Evolutionary conservation across 805 yeast species (phyloP), one percentile per base, ranked within the genome.

Genomic region (Candida methanosorbosa): DNA sequence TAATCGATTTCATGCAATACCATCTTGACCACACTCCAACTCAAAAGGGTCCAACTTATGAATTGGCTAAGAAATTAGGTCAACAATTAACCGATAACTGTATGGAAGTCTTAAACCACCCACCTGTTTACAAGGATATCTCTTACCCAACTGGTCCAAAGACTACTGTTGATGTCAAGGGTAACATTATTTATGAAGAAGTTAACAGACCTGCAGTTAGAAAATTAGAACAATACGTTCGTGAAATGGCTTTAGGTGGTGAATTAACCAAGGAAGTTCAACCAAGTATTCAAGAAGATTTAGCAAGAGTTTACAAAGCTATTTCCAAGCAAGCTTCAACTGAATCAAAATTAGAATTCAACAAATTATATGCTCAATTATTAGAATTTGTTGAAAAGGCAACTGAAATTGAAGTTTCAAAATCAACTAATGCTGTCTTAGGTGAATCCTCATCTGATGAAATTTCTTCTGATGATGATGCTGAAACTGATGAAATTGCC

Each of bases 1-100:
- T 92, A 54, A 83, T 92, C 51, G 90, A 88, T 54, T 87, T 90
- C 60, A 92, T 92, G 97, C 96, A 92, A 63, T 92, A 90, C 63
- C 72, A 80, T 57, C 79, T 81, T 57, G 92, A 82, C 57, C 86
- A 80, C 52, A 77, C 81, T 38, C 88, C 97, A 32, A 73, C 79
- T 38, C 80, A 72, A 45, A 83, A 83, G 56, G 97, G 97, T 56
- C 94, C 81, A 57, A 88, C 95, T 52, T 92, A 90, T 64, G 75
- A 81, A 57, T 75, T 92, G 48, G 97, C 95, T 36, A 83, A 83
- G 59, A 77, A 70, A 49, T 71, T 92, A 48, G 97, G 97, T 58
- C 82, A 81, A 56, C 95, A 87, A 65, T 78, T 92, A 59, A 82
- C 92, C 55, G 96, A 87, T 56, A 92, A 87, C 71, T 90, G 97